Evolutionary conservation across 2,329 filamentous ascomycete species (phyloP), one percentile per base, ranked within the genome.

Genomic region (Colletotrichum somersetense): DNA sequence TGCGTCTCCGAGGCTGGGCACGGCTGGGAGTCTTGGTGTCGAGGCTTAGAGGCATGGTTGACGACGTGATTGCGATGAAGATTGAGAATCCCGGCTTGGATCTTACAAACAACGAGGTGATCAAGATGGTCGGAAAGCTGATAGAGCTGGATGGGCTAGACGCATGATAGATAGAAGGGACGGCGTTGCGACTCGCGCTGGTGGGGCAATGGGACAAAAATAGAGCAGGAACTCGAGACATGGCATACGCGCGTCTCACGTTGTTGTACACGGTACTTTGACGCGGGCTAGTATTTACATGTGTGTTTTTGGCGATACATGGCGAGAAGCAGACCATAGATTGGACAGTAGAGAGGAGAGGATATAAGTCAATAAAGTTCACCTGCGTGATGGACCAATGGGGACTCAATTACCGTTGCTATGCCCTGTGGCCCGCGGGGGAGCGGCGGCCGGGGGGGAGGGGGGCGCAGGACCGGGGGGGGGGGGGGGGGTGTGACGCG

Each of bases 111-210:
- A 88, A 87, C 70, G 91, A 92, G 76, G 91, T 98, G 35, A 92
- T 98, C 71, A 89, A 87, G 77, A 83, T 93, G 74, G 95, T 97
- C 66, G 89, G 91, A 75, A 91, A 89, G 82, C 85, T 98, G 82
- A 92, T 98, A 77, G 94, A 97, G 82, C 87, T 97, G 77, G 95
- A 98, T 84, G 96, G 96, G 1, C 82, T 97, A 82, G 94, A 97
- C 85, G 87, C 87, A 70, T 90, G 55, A 74, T 52, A 62, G 55
- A 65, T 10, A 50, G 59, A 65, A 10, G 57, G 20, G 50, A 46
- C 6, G 55, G 40, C 42, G 30, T 23, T 55, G 40, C 42, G 65
- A 42, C 23, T 38, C 48, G 30, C 40, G 30, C 38, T 42, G 23
- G n/a, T 35, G 48, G n/a, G 50, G 23, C n/a, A 26, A 20, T 16